Base-by-base conservation (phyloP, 108 stramenopile genomes). In the Skeletonema costatum region DNA sequence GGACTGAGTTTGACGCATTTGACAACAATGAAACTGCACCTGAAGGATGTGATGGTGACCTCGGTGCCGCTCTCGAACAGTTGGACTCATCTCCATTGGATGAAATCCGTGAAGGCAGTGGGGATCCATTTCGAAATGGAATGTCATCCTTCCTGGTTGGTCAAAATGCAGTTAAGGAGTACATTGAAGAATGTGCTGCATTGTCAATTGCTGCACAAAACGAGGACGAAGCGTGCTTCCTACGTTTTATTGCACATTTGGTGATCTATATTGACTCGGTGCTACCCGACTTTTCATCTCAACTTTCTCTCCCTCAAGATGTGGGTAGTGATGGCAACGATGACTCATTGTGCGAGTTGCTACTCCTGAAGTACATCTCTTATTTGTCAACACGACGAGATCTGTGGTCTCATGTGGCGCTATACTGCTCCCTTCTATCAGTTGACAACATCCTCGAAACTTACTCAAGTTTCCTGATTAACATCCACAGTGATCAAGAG, bases 391-490 rank as follows among this genome's bases (percentile, higher is more conserved):
- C 73, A 6, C 74, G 16, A 48, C 65, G 77, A 30, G 59, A 68
- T 30, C 60, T 92, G 16, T 92, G 91, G 91, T 51, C 82, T 31
- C 66, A 91, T 62, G 60, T 87, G 33, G 70, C 90, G 16, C 73
- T 95, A 6, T 95, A 95, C 71, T 82, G 88, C 6, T 87, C 89
- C 33, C 51, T 92, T 14, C 72, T 95, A 9, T 88, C 91, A 3
- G 69, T 82, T 60, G 70, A 74, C 0, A 78, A 62, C 30, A 76
- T 91, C 14, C 41, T 89, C 6, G 81, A 83, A 21, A 84, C 68
- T 41, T 89, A 76, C 76, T 87, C 90, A 3, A 67, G 81, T 17
- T 77, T 92, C 58, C 68, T 91, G 30, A 32, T 78, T 16, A 68
- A 76, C 25, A 73, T 95, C 10, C 60, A 82, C 29, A 85, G 71